Conservation (phyloP, 2,329 filamentous ascomycete genomes). For the Calycina marina region DNA sequence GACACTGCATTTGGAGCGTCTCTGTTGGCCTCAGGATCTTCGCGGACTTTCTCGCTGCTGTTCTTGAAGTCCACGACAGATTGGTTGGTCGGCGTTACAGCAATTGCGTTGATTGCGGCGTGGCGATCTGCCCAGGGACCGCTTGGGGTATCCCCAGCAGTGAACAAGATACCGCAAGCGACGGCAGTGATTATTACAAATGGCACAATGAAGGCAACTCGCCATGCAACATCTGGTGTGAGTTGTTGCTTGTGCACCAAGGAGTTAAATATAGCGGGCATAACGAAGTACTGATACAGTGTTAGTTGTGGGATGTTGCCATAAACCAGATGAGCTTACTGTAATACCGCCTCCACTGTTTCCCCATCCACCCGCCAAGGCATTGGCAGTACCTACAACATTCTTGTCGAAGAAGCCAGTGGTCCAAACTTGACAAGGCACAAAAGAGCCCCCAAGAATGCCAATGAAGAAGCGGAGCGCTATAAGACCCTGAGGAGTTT, state of each 20-base stretch:
- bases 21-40: constrained; percentile 34
- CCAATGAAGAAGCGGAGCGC: constrained; percentile 67
- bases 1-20: constrained; percentile 32
- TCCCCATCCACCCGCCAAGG: constrained; percentile 69
- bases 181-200: constrained; percentile 58
- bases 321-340: too few relatives aligned
- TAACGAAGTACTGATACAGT: constrained; percentile 54
- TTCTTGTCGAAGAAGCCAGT: constrained; percentile 92
- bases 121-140: constrained; percentile 66
- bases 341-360: constrained; percentile 84
- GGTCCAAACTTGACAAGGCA: constrained; percentile 83
- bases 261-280: constrained; percentile 80
- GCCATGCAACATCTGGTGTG: constrained; percentile 58
- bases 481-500: constrained; percentile 52
- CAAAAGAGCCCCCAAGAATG: constrained; percentile 64
- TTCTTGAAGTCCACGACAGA: constrained; percentile 19
- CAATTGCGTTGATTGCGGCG: constrained; percentile 24
- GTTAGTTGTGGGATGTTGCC: too few relatives aligned
- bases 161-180: constrained; percentile 52
- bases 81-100: constrained; percentile 10
- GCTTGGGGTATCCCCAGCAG: constrained; percentile 70
- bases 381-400: constrained; percentile 77
- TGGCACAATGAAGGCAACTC: constrained; percentile 71
- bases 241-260: constrained; percentile 46
- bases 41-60: background rate